Percentiles rank a stretch among this genome's conserved stretches.
Conservation (phyloP, 78 protist genomes). For the Isochrysis galbana region DNA sequence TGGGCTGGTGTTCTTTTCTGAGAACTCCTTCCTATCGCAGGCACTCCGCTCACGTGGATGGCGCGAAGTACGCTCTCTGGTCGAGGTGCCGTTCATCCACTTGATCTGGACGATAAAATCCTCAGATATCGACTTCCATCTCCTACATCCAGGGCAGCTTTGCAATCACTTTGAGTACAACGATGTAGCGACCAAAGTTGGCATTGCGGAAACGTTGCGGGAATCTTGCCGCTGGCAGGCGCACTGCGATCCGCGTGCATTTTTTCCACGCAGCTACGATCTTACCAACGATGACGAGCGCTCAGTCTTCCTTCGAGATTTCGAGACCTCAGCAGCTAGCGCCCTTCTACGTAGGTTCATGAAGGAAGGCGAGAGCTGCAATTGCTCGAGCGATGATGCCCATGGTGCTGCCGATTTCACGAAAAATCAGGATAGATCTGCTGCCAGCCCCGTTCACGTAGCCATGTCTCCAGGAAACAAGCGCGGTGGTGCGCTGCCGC, state of each 20-base stretch:
- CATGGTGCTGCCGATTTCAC: no score
- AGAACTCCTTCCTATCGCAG: background rate
- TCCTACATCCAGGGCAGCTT: background rate
- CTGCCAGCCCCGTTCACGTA: no score
- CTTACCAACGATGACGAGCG: background rate
- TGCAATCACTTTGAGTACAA: background rate
- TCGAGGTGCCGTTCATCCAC: background rate
- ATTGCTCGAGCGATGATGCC: no score
- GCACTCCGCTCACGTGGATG: background rate
- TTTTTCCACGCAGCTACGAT: constrained; percentile 15
- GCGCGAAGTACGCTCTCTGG: background rate
- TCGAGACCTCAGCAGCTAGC: background rate
- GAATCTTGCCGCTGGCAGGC: background rate
- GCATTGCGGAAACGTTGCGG: background rate
- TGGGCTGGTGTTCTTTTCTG: background rate
- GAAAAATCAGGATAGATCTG: no score
- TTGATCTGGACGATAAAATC: background rate
- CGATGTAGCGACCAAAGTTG: background rate
- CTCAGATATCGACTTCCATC: background rate
- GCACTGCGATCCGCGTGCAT: background rate
- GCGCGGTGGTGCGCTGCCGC: background rate
- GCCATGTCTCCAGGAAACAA: background rate
- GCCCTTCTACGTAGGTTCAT: background rate
- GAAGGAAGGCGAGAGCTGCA: background rate
- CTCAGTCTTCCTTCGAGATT: background rate